Conservation (phyloP, 345 rosid species). For the Excoecaria agallocha region DNA sequence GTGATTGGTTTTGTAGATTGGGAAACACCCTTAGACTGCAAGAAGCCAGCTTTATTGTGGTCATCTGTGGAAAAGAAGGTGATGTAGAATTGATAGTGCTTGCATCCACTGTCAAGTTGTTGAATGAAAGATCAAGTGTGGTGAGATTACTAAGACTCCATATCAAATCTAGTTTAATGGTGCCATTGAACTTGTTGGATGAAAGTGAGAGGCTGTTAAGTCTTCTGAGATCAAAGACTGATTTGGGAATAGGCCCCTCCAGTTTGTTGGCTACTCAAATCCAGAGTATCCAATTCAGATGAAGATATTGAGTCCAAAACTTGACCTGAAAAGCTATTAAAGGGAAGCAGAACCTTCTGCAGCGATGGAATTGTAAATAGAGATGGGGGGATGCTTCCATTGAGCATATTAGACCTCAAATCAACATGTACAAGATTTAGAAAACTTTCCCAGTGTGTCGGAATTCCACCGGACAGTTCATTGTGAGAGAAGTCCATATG, state of each 20-base stretch:
- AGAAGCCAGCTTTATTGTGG: constrained; percentile 40
- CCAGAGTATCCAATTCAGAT: constrained; percentile 21
- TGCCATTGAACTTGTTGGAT: constrained; percentile 45
- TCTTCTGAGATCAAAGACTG: constrained; percentile 11
- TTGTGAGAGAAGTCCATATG: constrained; percentile 33
- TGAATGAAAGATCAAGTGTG: constrained; percentile 34
- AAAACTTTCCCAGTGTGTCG: constrained; percentile 24
- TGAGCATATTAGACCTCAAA: constrained; percentile 27
- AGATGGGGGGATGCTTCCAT: constrained; percentile 34
- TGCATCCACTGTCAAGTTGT: constrained; percentile 23
- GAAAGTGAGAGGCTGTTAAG: constrained; percentile 33
- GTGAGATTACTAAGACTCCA: constrained; percentile 29
- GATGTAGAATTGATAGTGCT: background rate
- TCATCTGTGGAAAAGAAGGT: constrained; percentile 9
- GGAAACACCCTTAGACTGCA: constrained; percentile 40
- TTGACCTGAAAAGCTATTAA: constrained; percentile 38
- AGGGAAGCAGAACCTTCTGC: constrained; percentile 22
- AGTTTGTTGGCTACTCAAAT: constrained; percentile 43
- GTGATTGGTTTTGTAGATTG: constrained; percentile 23
- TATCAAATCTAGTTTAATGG: constrained; percentile 20
- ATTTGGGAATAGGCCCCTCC: constrained; percentile 24
- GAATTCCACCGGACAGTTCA: constrained; percentile 27
- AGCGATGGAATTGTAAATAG: constrained; percentile 17
- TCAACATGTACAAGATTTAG: constrained; percentile 28
- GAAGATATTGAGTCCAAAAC: no score